These are phyloP conservation scores for Aspergillus fumigatiaffinis DNA, from an alignment of 2,329 filamentous ascomycete genomes.

Conservation along the genomic window DNA sequence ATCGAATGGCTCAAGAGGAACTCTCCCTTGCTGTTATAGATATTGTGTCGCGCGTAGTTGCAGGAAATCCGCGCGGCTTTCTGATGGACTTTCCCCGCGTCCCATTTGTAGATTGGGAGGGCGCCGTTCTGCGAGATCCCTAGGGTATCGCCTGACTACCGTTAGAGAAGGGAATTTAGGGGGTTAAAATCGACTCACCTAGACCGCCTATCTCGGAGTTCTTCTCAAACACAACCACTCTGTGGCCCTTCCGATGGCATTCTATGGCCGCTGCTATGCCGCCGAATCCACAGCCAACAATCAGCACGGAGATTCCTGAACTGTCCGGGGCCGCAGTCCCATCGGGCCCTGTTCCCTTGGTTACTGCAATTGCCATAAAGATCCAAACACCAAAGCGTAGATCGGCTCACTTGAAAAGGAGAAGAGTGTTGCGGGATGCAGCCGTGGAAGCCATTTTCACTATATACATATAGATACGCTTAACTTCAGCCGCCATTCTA, in stretches of 20 bases:
- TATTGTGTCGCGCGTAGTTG: not conserved
- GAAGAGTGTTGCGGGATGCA: not conserved
- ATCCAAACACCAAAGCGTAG: not conserved
- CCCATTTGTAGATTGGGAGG: not conserved
- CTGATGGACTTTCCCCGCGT: not conserved
- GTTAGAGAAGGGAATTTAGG: not conserved
- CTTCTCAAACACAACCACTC: constrained; percentile 14
- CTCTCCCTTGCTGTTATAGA: not conserved
- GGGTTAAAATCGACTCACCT: not conserved
- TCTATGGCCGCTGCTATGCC: constrained; percentile 26
- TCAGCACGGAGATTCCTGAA: constrained; percentile 2
- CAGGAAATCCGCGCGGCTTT: not conserved
- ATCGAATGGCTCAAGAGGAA: not conserved
- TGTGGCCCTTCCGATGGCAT: constrained; percentile 20
- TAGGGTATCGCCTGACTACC: not conserved
- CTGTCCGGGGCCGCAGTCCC: not conserved
- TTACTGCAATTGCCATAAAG: not conserved
- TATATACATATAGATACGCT: not conserved
- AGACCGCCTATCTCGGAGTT: not conserved
- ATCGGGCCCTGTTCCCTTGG: not conserved
- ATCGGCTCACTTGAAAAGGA: not conserved
- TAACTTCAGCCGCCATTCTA: too few species aligned
- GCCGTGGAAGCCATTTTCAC: not conserved
- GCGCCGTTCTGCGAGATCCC: not conserved
- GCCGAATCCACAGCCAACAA: constrained; percentile 32